Conservation (phyloP, 2,329 filamentous ascomycete genomes). For the Aureobasidium pullulans region DNA sequence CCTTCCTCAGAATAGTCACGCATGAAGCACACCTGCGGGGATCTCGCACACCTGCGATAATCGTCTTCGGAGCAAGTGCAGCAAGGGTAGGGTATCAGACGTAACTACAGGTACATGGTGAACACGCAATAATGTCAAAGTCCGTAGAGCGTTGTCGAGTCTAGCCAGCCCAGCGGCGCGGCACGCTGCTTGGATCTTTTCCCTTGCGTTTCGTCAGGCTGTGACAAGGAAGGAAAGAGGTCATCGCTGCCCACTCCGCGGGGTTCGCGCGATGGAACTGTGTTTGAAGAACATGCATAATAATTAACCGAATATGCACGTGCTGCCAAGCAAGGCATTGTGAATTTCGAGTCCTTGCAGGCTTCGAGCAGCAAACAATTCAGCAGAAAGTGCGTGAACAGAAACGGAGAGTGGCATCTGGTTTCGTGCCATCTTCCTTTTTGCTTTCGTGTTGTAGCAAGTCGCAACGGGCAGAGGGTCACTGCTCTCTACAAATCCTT, state of each 20-base stretch:
- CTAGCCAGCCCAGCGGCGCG: neutral
- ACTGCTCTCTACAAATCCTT: neutral
- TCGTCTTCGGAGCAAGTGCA: neutral
- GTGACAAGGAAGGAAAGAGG: neutral
- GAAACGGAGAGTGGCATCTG: neutral
- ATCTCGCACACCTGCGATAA: neutral
- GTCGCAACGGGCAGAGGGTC: neutral
- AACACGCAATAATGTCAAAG: neutral
- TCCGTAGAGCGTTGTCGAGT: neutral
- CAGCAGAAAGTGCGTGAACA: neutral
- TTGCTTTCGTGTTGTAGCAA: neutral
- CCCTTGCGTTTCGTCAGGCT: neutral
- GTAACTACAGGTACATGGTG: constrained; percentile 1
- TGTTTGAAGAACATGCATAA: neutral
- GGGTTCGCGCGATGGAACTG: neutral
- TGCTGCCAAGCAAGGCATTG: neutral
- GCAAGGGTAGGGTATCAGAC: constrained; percentile 3
- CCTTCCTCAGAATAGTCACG: constrained; percentile 5
- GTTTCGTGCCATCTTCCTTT: neutral
- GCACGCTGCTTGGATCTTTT: neutral
- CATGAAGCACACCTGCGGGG: neutral
- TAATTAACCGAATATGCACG: neutral
- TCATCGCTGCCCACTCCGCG: neutral
- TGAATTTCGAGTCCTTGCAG: neutral
- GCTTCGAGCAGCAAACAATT: neutral